Evolutionary conservation across 2,329 filamentous ascomycete species (phyloP).

Genomic region (Penicillium hordei): DNA sequence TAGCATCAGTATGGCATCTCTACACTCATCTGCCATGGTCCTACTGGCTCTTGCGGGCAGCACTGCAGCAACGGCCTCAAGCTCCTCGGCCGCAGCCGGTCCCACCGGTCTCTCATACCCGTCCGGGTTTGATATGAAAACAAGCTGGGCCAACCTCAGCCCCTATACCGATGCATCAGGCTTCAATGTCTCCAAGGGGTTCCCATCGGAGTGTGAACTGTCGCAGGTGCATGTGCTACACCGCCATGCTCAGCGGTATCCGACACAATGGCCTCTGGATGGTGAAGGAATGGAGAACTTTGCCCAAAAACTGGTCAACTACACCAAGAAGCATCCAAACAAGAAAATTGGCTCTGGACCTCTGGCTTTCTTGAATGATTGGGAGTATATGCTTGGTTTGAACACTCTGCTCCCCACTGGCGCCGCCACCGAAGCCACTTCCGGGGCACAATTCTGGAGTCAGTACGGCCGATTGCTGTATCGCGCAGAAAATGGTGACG

Average conservation of each 20-base stretch:
- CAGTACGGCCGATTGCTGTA: slow-evolving; percentile 56
- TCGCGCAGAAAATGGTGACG: slow-evolving; percentile 49
- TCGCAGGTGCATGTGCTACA: slow-evolving; percentile 56
- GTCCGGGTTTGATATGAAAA: slow-evolving; percentile 31
- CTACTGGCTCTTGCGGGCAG: slow-evolving; percentile 11
- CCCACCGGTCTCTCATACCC: slow-evolving; percentile 27
- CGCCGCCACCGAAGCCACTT: slow-evolving; percentile 50
- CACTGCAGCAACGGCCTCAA: slow-evolving; percentile 4
- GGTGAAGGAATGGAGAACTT: slow-evolving; percentile 52
- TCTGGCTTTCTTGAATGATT: slow-evolving; percentile 54
- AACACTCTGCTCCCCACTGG: slow-evolving; percentile 51
- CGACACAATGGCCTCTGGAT: slow-evolving; percentile 48
- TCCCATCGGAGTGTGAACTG: slow-evolving; percentile 56
- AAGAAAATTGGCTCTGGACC: slow-evolving; percentile 46
- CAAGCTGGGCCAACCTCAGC: slow-evolving; percentile 31
- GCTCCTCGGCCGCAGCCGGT: slow-evolving; percentile 6
- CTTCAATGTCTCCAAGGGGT: slow-evolving; percentile 37
- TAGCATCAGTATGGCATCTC: slow-evolving; percentile 2
- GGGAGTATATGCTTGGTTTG: slow-evolving; percentile 49
- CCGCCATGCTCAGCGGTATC: slow-evolving; percentile 56
- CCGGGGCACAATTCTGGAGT: slow-evolving; percentile 55
- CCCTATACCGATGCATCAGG: slow-evolving; percentile 25
- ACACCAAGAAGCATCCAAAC: slow-evolving; percentile 39
- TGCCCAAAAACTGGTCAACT: slow-evolving; percentile 50
- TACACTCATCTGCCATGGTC: background rate